These are phyloP conservation scores for Zymoseptoria passerinii DNA, from an alignment of 2,329 filamentous ascomycete genomes.

Conservation along the genomic window DNA sequence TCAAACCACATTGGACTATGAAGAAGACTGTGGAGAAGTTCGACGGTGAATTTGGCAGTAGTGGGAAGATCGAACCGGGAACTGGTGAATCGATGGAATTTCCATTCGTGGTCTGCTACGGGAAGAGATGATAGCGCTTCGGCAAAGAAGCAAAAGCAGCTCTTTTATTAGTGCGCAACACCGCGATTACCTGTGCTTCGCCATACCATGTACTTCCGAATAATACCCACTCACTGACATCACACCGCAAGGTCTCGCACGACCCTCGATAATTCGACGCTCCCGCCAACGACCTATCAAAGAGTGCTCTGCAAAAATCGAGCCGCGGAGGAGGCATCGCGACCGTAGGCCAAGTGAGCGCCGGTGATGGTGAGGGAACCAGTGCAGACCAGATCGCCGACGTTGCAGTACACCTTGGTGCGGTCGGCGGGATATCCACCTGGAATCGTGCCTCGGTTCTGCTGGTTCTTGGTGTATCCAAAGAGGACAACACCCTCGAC, in stretches of 20 bases:
- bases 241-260: neutral
- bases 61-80: conserved; percentile 5
- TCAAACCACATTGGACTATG: conserved; percentile 20
- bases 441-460: conserved; percentile 30
- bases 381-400: conserved; percentile 28
- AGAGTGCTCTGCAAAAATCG: neutral
- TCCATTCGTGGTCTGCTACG: conserved; percentile 22
- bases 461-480: conserved; percentile 34
- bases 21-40: conserved; percentile 21
- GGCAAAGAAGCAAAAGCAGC: too few species aligned
- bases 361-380: conserved; percentile 29
- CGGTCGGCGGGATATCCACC: conserved; percentile 26
- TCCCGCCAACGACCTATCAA: neutral
- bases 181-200: neutral
- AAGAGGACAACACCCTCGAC: conserved; percentile 35
- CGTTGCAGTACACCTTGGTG: conserved; percentile 31
- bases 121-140: conserved; percentile 6
- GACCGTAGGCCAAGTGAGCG: conserved; percentile 21
- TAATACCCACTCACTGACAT: too few species aligned
- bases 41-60: conserved; percentile 22
- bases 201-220: neutral
- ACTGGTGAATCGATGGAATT: conserved; percentile 19
- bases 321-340: neutral
- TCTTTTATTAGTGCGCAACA: neutral
- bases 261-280: neutral